These are phyloP conservation scores for Podospora didyma DNA, from an alignment of 495 filamentous ascomycete genomes.

Conservation along the genomic window DNA sequence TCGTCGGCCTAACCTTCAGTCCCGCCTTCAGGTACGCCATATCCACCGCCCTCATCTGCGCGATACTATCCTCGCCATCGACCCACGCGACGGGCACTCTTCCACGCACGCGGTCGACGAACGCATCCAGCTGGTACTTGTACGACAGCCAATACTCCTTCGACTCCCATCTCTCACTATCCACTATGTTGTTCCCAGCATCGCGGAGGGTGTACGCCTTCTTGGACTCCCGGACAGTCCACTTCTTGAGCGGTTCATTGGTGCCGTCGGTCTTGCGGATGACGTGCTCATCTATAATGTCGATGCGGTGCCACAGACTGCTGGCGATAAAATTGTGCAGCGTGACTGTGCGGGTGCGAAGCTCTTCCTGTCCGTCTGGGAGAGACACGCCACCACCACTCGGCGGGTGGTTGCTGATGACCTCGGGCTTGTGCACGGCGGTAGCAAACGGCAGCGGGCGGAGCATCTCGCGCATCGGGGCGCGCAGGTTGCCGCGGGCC, in stretches of 20 bases:
- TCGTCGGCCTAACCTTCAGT: conserved; percentile 38
- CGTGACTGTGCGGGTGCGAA: conserved; percentile 38
- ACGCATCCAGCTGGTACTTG: conserved; percentile 52
- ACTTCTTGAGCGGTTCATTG: conserved; percentile 32
- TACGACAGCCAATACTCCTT: conserved; percentile 50
- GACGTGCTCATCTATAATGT: conserved; percentile 41
- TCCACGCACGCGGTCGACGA: conserved; percentile 50
- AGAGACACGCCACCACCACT: conserved; percentile 5
- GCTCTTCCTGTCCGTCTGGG: conserved; percentile 30
- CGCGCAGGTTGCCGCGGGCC: conserved; percentile 33
- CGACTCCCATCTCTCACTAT: conserved; percentile 24
- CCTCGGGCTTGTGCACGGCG: conserved; percentile 27
- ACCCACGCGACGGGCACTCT: conserved; percentile 47
- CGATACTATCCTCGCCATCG: conserved; percentile 45
- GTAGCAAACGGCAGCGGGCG: conserved; percentile 5
- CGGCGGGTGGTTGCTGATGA: conserved; percentile 9
- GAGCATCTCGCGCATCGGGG: conserved; percentile 19
- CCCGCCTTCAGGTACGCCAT: conserved; percentile 47
- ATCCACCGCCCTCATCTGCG: conserved; percentile 52
- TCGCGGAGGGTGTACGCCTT: conserved; percentile 48
- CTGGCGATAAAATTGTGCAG: conserved; percentile 39
- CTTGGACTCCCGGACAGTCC: conserved; percentile 36
- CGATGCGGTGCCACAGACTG: conserved; percentile 47
- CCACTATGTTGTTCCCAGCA: conserved; percentile 17
- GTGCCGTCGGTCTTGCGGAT: conserved; percentile 25